These are phyloP conservation scores for Parathielavia appendiculata DNA, from an alignment of 495 filamentous ascomycete genomes.

Conservation along the genomic window DNA sequence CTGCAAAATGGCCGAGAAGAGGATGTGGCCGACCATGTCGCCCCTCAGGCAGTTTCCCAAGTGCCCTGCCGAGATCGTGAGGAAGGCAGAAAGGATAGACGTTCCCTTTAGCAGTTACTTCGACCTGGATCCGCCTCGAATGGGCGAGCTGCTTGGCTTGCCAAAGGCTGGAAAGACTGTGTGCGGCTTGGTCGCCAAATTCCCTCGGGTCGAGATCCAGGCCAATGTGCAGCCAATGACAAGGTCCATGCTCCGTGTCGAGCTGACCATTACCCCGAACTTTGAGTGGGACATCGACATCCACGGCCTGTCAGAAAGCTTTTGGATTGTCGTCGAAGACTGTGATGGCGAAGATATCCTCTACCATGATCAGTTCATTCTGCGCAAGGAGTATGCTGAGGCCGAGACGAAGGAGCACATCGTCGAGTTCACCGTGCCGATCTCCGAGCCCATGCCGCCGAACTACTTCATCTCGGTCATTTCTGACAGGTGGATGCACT, in stretches of 20 bases:
- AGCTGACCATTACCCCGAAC: slow-evolving; percentile 87
- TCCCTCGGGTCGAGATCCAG: slow-evolving; percentile 85
- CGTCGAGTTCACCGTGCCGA: slow-evolving; percentile 95
- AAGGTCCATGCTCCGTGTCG: slow-evolving; percentile 89
- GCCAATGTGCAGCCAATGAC: slow-evolving; percentile 93
- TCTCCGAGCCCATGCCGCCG: slow-evolving; percentile 95
- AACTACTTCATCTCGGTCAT: slow-evolving; percentile 96
- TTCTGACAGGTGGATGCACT: slow-evolving; percentile 97
- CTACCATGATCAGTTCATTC: slow-evolving; percentile 90
- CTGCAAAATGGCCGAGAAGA: slow-evolving; percentile 98
- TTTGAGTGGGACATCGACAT: slow-evolving; percentile 93
- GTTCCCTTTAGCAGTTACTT: slow-evolving; percentile 93
- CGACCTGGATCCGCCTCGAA: slow-evolving; percentile 92
- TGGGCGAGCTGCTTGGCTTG: slow-evolving; percentile 90
- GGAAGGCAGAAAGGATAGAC: slow-evolving; percentile 90
- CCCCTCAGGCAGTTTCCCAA: slow-evolving; percentile 84
- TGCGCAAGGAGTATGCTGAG: slow-evolving; percentile 78
- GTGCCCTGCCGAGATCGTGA: slow-evolving; percentile 77
- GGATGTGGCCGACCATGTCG: slow-evolving; percentile 99
- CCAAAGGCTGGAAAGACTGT: slow-evolving; percentile 84
- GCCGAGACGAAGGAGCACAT: slow-evolving; percentile 83
- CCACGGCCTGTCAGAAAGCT: slow-evolving; percentile 82
- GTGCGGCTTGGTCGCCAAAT: slow-evolving; percentile 81
- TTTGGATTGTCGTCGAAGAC: slow-evolving; percentile 96
- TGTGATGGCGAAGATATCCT: slow-evolving; percentile 96